A percentile compares a stretch with the other conserved stretches of the same genome.
phyloP scores from a whole-genome alignment of 768 basidiomycete species.

The Leccinum subgranulosum region DNA sequence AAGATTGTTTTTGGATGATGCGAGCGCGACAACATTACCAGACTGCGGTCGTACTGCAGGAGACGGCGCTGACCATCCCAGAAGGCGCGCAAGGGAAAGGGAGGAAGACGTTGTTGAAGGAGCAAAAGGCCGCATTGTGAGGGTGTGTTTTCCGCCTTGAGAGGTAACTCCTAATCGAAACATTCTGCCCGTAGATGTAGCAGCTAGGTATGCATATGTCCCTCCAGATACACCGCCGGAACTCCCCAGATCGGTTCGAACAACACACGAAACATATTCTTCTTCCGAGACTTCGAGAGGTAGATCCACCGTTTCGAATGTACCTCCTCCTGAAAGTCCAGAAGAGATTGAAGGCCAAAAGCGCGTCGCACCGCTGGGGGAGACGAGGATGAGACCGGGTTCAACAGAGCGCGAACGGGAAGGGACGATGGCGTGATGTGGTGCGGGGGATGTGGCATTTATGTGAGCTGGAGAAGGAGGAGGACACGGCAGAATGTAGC shows the following conservation, averaged over 20 bases:
- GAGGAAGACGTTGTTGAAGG: slow-evolving; percentile 42
- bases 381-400: slow-evolving; percentile 82
- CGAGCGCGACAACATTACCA: slow-evolving; percentile 66
- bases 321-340: slow-evolving; percentile 77
- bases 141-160: slow-evolving; percentile 63
- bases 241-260: slow-evolving; percentile 57
- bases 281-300: slow-evolving; percentile 42
- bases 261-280: slow-evolving; percentile 65
- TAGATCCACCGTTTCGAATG: slow-evolving; percentile 47
- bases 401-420: slow-evolving; percentile 52
- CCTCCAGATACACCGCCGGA: slow-evolving; percentile 6
- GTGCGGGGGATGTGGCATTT: slow-evolving; percentile 52
- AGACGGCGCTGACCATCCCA: slow-evolving; percentile 40
- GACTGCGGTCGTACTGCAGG: slow-evolving; percentile 40
- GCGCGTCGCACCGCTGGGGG: slow-evolving; percentile 65
- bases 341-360: slow-evolving; percentile 90
- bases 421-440: slow-evolving; percentile 57
- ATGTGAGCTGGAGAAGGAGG: slow-evolving; percentile 36
- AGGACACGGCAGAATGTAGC: slow-evolving; percentile 80
- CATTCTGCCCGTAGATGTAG: slow-evolving; percentile 64
- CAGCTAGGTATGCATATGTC: slow-evolving; percentile 46
- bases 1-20: slow-evolving; percentile 50
- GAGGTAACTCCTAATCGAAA: slow-evolving; percentile 65
- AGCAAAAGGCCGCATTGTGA: slow-evolving; percentile 59
- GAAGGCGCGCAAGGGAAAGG: slow-evolving; percentile 41